Evolutionary conservation across 2,329 filamentous ascomycete species (phyloP).

Genomic region (Ophiocordyceps camponoti-floridani): DNA sequence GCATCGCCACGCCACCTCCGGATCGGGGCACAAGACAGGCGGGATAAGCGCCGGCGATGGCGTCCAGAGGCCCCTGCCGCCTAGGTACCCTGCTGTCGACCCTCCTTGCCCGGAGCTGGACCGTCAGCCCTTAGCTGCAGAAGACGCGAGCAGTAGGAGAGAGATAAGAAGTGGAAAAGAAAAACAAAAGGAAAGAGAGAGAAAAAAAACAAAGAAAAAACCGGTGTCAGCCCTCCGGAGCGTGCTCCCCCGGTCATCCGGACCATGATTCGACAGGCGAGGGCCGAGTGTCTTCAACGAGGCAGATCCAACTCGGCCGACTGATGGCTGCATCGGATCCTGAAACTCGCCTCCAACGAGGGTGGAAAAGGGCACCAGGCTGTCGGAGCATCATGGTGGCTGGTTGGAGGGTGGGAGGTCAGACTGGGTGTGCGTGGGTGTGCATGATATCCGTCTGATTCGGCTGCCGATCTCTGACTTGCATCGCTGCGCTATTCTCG

Average conservation of each 20-base stretch:
- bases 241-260: background rate
- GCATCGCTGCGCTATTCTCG: slow-evolving; percentile 3
- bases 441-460: slow-evolving; percentile 3
- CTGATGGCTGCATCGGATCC: background rate
- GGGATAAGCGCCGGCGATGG: slow-evolving; percentile 1
- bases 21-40: slow-evolving; percentile 1
- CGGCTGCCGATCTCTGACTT: slow-evolving; percentile 7
- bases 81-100: no score
- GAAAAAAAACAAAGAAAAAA: background rate
- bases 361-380: background rate
- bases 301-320: background rate
- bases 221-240: background rate
- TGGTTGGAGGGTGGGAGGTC: background rate
- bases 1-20: background rate
- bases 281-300: no score
- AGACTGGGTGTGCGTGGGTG: background rate
- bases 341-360: background rate
- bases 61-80: background rate
- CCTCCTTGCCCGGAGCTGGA: background rate
- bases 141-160: background rate
- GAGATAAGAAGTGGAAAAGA: background rate
- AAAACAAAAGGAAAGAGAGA: background rate
- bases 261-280: background rate
- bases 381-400: background rate
- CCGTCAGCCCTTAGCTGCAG: background rate